These are phyloP conservation scores for Onygenales sp. DNA, from an alignment of 2,329 filamentous ascomycete genomes.

Conservation along the genomic window DNA sequence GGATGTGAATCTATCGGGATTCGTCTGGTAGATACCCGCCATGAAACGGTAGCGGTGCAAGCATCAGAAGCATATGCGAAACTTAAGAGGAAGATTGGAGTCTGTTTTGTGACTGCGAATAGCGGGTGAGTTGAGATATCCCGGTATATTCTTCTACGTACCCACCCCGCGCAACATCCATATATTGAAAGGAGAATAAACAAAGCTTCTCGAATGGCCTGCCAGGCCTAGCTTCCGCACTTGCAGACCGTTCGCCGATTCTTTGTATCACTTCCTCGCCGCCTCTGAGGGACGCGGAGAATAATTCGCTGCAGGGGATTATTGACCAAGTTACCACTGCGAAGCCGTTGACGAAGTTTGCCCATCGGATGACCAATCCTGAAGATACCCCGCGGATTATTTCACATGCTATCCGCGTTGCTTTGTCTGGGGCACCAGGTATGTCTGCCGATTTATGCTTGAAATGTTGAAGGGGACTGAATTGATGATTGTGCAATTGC, in stretches of 20 bases:
- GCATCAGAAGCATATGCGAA: conserved; percentile 40
- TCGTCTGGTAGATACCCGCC: conserved; percentile 36
- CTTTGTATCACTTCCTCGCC: conserved; percentile 38
- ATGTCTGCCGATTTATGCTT: conserved; percentile 25
- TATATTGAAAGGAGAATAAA: not conserved
- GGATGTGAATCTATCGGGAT: conserved; percentile 34
- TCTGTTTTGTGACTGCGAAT: conserved; percentile 41
- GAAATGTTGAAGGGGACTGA: not conserved
- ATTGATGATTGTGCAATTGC: not conserved
- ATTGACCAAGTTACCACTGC: conserved; percentile 39
- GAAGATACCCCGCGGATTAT: conserved; percentile 39
- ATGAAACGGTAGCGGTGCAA: conserved; percentile 41
- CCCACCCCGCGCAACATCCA: not conserved
- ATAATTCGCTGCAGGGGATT: conserved; percentile 38
- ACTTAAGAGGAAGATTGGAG: conserved; percentile 34
- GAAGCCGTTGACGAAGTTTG: conserved; percentile 37
- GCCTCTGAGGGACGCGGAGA: conserved; percentile 37
- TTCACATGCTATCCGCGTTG: conserved; percentile 31
- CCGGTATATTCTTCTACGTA: not conserved
- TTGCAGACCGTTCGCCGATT: conserved; percentile 36
- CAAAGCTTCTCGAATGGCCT: conserved; percentile 37
- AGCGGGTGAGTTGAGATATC: conserved; percentile 28
- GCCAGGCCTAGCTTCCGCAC: conserved; percentile 38
- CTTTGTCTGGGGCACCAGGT: conserved; percentile 33
- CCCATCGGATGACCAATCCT: conserved; percentile 34